Base-by-base conservation (phyloP, 495 filamentous ascomycete species). In the Pyronema domesticum region DNA sequence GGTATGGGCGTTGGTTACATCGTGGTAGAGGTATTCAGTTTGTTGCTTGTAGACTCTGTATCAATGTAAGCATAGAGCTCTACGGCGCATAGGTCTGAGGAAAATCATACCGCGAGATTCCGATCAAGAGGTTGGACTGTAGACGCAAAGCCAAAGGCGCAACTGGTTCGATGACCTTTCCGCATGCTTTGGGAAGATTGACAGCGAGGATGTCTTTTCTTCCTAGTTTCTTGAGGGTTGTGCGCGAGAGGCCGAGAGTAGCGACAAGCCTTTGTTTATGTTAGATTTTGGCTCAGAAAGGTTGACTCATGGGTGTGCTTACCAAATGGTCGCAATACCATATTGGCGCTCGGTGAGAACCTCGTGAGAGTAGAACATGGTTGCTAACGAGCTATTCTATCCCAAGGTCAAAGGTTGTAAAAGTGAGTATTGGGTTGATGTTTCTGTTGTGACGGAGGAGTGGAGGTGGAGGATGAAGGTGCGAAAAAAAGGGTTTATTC, bases 291-390 rank as follows among this genome's bases (percentile, higher is more conserved):
- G 43, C 37, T 47, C 45, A 56, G 44, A 18, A 30, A 10, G 5
- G 14, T 30, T 9, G 23, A 5, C 5, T 30, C 5, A 5, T 30
- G 23, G 23, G 5, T 30, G 23, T 30, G 23, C 34, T 34, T 73
- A 94, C 89, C 91, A 98, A 49, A 98, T 80, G 1, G 89, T 95
- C 3, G 89, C 86, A 53, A 98, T 86, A 33, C 91, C 91, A 72
- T 94, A 81, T 64, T 87, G 81, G 42, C 81, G 80, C 45, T 78
- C 87, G 5, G 85, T 94, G 52, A 98, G 80, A 56, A 96, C 51
- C 51, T 69, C 68, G 60, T 69, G 63, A 46, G 67, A 68, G 58
- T 64, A 62, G 44, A 69, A 64, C 63, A 65, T 63, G 60, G 1
- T 51, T 47, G 23, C 23, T 30, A 30, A 30, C 23, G 5, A 1